These are phyloP conservation scores for Radiomyces spectabilis DNA, from an alignment of 192 early-diverging fungal species.

Conservation along the genomic window DNA sequence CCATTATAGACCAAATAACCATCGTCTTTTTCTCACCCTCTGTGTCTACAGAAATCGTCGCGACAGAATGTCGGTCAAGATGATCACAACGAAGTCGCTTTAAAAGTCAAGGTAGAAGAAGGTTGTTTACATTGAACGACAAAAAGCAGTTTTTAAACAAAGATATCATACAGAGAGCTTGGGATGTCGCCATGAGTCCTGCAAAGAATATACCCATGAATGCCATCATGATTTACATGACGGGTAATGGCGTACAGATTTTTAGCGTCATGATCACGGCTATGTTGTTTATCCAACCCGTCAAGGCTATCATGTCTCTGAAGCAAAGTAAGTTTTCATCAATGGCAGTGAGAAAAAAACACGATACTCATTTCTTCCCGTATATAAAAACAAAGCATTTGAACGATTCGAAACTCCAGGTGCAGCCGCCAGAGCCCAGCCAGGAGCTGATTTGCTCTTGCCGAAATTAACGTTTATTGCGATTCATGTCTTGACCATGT, in stretches of 20 bases:
- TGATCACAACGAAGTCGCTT: constrained; percentile 12
- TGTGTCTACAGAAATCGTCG: too few species aligned
- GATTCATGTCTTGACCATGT: constrained; percentile 72
- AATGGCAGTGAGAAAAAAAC: too few species aligned
- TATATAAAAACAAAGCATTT: constrained; percentile 50
- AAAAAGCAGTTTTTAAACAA: background rate
- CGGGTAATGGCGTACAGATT: constrained; percentile 91
- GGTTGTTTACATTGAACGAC: background rate
- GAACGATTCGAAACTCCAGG: constrained; percentile 63
- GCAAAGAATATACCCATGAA: constrained; percentile 96
- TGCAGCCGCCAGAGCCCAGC: constrained; percentile 18
- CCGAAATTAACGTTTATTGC: constrained; percentile 82
- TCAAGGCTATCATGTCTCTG: constrained; percentile 67
- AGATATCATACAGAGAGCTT: constrained; percentile 71
- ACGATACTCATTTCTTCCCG: constrained; percentile 5
- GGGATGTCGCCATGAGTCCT: constrained; percentile 86
- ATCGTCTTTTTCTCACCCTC: too few species aligned
- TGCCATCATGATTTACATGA: constrained; percentile 98
- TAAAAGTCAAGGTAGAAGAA: constrained; percentile 17
- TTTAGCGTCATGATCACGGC: constrained; percentile 92
- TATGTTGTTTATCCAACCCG: constrained; percentile 89
- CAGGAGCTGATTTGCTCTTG: constrained; percentile 43
- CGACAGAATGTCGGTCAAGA: constrained; percentile 6
- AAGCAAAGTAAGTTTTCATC: constrained; percentile 44
- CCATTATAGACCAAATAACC: too few species aligned